Evolutionary conservation across 192 early-diverging fungal genomes (phyloP).

Genomic region (Coemansia sp.): DNA sequence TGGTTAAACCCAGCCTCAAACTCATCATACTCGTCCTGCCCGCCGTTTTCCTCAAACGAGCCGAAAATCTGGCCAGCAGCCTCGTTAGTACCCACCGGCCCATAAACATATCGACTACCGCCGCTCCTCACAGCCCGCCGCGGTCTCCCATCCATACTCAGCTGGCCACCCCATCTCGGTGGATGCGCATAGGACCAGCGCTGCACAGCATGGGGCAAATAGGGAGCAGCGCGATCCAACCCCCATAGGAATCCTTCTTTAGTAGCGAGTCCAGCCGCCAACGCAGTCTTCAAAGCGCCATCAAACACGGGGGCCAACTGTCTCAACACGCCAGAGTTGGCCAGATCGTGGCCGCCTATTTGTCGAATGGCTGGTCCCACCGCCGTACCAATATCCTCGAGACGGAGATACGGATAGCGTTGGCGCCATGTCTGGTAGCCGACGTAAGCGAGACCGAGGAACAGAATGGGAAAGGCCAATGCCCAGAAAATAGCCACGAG

Average conservation of each 20-base stretch:
- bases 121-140: slow-evolving; percentile 17
- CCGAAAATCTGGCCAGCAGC: slow-evolving; percentile 21
- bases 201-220: slow-evolving; percentile 35
- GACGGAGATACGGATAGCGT: slow-evolving; percentile 43
- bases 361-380: slow-evolving; percentile 26
- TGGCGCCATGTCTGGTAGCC: slow-evolving; percentile 41
- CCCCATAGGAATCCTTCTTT: slow-evolving; percentile 38
- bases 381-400: slow-evolving; percentile 40
- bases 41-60: slow-evolving; percentile 3
- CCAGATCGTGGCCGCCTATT: slow-evolving; percentile 1
- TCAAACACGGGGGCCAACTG: slow-evolving; percentile 44
- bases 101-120: slow-evolving; percentile 31
- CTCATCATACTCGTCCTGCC: slow-evolving; percentile 44
- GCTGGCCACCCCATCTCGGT: slow-evolving; percentile 40
- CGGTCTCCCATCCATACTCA: slow-evolving; percentile 34
- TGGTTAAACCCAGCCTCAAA: slow-evolving; percentile 51
- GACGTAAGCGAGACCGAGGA: slow-evolving; percentile 36
- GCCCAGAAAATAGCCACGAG: slow-evolving; percentile 42
- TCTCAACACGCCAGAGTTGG: slow-evolving; percentile 20
- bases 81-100: slow-evolving; percentile 30
- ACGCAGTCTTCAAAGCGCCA: slow-evolving; percentile 33
- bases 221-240: slow-evolving; percentile 43
- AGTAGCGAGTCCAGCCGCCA: slow-evolving; percentile 31
- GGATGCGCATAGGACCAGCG: slow-evolving; percentile 53
- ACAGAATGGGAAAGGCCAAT: slow-evolving; percentile 30